Conservation (phyloP, 2,329 filamentous ascomycete species). For the Fusarium solani-melongenae region DNA sequence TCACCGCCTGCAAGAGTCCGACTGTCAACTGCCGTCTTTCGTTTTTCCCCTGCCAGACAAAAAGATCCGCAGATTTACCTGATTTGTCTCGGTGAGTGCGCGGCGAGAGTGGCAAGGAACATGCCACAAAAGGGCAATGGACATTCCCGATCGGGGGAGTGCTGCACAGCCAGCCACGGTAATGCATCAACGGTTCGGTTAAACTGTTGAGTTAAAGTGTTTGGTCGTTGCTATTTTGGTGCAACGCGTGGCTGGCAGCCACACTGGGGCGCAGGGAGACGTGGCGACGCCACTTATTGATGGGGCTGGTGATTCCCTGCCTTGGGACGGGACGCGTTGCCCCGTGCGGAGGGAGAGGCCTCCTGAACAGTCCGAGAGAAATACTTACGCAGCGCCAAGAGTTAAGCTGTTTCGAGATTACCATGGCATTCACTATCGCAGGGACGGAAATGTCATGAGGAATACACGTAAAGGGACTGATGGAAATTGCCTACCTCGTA, state of each 20-base stretch:
- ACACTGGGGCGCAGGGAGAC: neutral
- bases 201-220: neutral
- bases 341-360: neutral
- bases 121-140: neutral
- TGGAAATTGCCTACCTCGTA: too few relatives aligned
- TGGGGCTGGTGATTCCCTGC: neutral
- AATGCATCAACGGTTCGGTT: neutral
- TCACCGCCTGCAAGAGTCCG: constrained; percentile 8
- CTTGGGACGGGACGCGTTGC: neutral
- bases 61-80: neutral
- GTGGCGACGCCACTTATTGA: neutral
- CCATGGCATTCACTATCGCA: too few relatives aligned
- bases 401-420: too few relatives aligned
- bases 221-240: constrained; percentile 26
- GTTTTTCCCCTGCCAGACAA: neutral
- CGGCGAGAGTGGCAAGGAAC: neutral
- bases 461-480: too few relatives aligned
- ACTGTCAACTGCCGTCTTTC: neutral
- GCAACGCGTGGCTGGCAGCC: constrained; percentile 9
- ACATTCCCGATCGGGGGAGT: neutral
- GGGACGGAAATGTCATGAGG: too few relatives aligned
- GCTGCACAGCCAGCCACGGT: neutral
- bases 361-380: neutral
- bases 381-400: neutral
- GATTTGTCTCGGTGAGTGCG: neutral